phyloP scores from a whole-genome alignment of 805 yeast species.

The Candida nitratophila region DNA sequence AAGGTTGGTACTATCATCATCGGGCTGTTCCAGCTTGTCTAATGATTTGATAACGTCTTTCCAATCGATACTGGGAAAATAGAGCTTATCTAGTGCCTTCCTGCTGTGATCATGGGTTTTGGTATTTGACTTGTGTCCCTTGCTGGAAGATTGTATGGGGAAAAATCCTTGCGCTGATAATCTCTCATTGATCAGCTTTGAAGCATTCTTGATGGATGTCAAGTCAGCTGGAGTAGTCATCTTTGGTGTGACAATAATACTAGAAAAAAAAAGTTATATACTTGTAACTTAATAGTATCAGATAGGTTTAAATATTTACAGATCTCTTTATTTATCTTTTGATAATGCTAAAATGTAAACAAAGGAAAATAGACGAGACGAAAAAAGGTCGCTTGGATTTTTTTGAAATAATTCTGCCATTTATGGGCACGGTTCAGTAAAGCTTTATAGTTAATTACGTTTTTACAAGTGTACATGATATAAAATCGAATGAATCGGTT shows the following conservation, averaged over 20 bases:
- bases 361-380: neutral
- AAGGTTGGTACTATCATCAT: neutral
- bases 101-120: neutral
- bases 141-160: slow-evolving; percentile 2
- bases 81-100: slow-evolving; percentile 8
- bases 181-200: slow-evolving; percentile 18
- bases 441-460: no score
- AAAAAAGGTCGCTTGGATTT: no score
- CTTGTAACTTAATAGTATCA: no score
- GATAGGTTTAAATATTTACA: no score
- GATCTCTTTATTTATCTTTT: neutral
- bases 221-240: slow-evolving; percentile 3
- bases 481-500: no score
- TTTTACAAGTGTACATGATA: no score
- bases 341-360: neutral
- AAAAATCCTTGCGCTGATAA: slow-evolving; percentile 19
- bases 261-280: no score
- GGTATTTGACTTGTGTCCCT: slow-evolving; percentile 4
- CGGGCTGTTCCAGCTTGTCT: slow-evolving; percentile 3
- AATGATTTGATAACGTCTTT: slow-evolving; percentile 5
- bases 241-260: no score
- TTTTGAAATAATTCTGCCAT: no score
- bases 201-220: slow-evolving; percentile 17
- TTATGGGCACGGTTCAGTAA: no score
- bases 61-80: slow-evolving; percentile 15